Evolutionary conservation across 495 filamentous ascomycete genomes (phyloP).

Genomic region (Daldinia concentrica): DNA sequence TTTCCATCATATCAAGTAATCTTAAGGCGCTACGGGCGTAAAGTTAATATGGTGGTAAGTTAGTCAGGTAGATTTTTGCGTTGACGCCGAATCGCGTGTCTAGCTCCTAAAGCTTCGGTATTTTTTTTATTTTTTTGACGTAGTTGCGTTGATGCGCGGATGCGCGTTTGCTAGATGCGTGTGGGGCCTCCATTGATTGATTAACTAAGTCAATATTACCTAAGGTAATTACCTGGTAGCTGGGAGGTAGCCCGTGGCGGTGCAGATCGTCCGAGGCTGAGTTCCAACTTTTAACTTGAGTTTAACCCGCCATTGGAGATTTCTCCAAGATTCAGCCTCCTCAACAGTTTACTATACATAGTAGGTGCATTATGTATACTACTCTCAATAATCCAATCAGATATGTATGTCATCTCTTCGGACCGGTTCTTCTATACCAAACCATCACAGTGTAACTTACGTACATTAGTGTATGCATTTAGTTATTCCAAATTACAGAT

Average conservation of each 20-base stretch:
- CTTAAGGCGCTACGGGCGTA: constrained; percentile 6
- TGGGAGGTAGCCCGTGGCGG: background rate
- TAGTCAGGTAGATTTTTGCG: background rate
- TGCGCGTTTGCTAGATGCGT: constrained; percentile 23
- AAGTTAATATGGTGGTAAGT: background rate
- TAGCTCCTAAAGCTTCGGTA: constrained; percentile 1
- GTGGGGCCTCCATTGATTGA: background rate
- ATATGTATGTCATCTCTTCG: too few species aligned
- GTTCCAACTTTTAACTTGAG: background rate
- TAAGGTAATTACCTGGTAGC: too few species aligned
- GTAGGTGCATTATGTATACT: too few species aligned
- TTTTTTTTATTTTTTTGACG: constrained; percentile 40
- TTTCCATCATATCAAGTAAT: constrained; percentile 54
- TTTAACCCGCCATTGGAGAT: background rate
- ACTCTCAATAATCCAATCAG: too few species aligned
- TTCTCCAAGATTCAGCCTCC: constrained; percentile 1
- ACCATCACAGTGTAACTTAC: background rate
- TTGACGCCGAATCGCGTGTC: background rate
- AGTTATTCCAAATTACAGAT: background rate
- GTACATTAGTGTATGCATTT: background rate
- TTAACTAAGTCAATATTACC: background rate
- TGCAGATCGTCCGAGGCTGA: constrained; percentile 2
- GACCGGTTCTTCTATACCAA: too few species aligned
- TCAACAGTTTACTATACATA: too few species aligned
- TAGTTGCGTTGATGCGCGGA: constrained; percentile 21